Evolutionary conservation across 2,329 filamentous ascomycete species (phyloP).

Genomic region (Fusarium lateritium): DNA sequence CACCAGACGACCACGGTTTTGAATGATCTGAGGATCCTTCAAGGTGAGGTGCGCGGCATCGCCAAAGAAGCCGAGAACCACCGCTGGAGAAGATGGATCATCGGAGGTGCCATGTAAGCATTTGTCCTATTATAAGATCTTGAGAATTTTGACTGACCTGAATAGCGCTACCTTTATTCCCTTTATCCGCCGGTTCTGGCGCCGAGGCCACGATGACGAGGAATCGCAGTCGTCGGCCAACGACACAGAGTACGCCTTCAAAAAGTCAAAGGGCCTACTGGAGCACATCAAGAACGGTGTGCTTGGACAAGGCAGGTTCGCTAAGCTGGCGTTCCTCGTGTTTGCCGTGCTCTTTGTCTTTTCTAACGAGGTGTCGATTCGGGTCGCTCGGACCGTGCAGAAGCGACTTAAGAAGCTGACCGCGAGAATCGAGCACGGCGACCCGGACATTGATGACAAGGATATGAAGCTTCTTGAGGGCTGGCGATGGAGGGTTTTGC

Average conservation of each 20-base stretch:
- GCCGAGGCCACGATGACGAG: constrained; percentile 58
- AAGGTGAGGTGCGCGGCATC: constrained; percentile 61
- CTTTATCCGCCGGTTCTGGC: constrained; percentile 66
- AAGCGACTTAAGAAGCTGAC: constrained; percentile 65
- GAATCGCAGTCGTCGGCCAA: constrained; percentile 59
- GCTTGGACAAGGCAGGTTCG: constrained; percentile 61
- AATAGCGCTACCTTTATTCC: constrained; percentile 67
- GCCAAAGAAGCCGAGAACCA: constrained; percentile 62
- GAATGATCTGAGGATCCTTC: constrained; percentile 61
- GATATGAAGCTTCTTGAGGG: constrained; percentile 67
- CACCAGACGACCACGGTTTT: constrained; percentile 60
- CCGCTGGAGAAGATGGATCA: constrained; percentile 67
- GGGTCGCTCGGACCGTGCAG: constrained; percentile 67
- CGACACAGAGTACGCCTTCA: constrained; percentile 72
- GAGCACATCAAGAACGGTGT: constrained; percentile 64
- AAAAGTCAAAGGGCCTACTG: constrained; percentile 64
- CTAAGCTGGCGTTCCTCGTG: constrained; percentile 67
- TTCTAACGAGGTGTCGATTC: constrained; percentile 70
- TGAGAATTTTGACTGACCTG: constrained; percentile 14
- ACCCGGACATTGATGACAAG: constrained; percentile 61
- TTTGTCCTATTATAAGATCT: constrained; percentile 6
- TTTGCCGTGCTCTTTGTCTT: constrained; percentile 72
- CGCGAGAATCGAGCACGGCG: constrained; percentile 63
- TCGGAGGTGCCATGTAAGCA: constrained; percentile 67
- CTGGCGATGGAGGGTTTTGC: constrained; percentile 70